Evolutionary conservation across 2,329 filamentous ascomycete species (phyloP).

Genomic region (Talaromyces pinophilus): DNA sequence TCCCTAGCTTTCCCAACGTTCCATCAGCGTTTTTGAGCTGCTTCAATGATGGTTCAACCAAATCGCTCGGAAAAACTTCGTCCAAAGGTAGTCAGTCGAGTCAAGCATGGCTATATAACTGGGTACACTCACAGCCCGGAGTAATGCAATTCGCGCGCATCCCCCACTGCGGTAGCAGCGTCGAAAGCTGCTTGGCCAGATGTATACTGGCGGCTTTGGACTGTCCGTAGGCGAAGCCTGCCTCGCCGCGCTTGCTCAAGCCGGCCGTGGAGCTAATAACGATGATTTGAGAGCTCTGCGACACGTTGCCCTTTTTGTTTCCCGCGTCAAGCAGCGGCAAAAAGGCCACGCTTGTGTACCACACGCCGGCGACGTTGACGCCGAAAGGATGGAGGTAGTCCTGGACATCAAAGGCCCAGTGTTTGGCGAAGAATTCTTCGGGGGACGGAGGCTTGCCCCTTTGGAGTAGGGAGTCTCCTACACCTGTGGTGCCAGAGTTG

Average conservation of each 20-base stretch:
- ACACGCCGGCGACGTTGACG: slow-evolving; percentile 35
- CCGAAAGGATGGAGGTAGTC: slow-evolving; percentile 29
- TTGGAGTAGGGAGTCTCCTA: slow-evolving; percentile 24
- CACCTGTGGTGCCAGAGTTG: slow-evolving; percentile 51
- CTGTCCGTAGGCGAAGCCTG: slow-evolving; percentile 26
- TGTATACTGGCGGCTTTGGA: slow-evolving; percentile 29
- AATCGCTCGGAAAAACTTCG: slow-evolving; percentile 23
- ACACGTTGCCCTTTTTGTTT: slow-evolving; percentile 26
- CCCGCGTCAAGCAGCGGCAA: slow-evolving; percentile 38
- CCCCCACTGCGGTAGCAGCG: slow-evolving; percentile 20
- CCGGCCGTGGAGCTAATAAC: slow-evolving; percentile 27
- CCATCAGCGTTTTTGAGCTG: slow-evolving; percentile 11
- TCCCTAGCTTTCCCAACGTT: slow-evolving; percentile 14
- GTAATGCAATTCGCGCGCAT: slow-evolving; percentile 31
- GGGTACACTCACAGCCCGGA: slow-evolving; percentile 23
- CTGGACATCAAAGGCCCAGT: slow-evolving; percentile 27
- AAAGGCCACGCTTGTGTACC: slow-evolving; percentile 38
- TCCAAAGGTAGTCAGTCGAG: slow-evolving; percentile 10
- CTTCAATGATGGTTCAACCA: slow-evolving; percentile 18
- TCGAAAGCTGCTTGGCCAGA: slow-evolving; percentile 26
- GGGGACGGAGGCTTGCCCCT: slow-evolving; percentile 12
- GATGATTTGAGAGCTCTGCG: slow-evolving; percentile 29
- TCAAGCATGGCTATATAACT: slow-evolving; percentile 7
- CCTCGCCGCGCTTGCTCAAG: slow-evolving; percentile 28
- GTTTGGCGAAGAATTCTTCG: slow-evolving; percentile 40